phyloP scores from a whole-genome alignment of 202 grass and related monocot genomes.

The Alloteropsis angusta region DNA sequence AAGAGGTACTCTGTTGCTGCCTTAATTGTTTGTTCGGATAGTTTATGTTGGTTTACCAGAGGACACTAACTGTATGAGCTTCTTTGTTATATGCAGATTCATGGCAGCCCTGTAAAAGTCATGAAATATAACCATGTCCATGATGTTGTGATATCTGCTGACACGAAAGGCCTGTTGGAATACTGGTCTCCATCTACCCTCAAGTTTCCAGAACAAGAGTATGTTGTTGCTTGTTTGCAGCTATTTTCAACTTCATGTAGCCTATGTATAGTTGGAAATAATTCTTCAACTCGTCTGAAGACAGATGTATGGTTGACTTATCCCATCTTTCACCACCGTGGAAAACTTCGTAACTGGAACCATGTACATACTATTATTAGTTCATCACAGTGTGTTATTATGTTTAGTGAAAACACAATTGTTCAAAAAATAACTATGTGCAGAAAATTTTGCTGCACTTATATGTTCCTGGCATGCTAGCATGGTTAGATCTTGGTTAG shows the following conservation, averaged over 20 bases:
- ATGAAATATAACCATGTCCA: conserved; percentile 80
- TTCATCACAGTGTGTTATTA: background rate
- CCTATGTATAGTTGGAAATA: background rate
- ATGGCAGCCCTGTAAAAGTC: conserved; percentile 69
- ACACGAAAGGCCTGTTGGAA: conserved; percentile 78
- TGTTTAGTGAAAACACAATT: no score
- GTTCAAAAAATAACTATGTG: no score
- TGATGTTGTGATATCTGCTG: conserved; percentile 72
- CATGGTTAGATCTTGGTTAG: no score
- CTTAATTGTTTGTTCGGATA: background rate
- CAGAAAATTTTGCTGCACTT: no score
- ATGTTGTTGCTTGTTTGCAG: conserved; percentile 22
- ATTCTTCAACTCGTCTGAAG: background rate
- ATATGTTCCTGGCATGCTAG: no score
- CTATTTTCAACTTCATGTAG: background rate
- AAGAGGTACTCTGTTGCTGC: conserved; percentile 46
- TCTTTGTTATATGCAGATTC: conserved; percentile 52
- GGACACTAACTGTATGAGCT: background rate
- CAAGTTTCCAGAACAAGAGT: conserved; percentile 77
- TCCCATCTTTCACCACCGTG: background rate
- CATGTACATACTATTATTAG: background rate
- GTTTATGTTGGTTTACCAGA: background rate
- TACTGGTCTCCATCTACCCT: conserved; percentile 87
- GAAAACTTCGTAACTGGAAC: conserved; percentile 2
- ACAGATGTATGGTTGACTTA: background rate